A percentile compares a stretch with the other conserved stretches of the same genome.
Evolutionary conservation across 306 rosid genomes (phyloP).

Genomic region (Citrullus amarus): DNA sequence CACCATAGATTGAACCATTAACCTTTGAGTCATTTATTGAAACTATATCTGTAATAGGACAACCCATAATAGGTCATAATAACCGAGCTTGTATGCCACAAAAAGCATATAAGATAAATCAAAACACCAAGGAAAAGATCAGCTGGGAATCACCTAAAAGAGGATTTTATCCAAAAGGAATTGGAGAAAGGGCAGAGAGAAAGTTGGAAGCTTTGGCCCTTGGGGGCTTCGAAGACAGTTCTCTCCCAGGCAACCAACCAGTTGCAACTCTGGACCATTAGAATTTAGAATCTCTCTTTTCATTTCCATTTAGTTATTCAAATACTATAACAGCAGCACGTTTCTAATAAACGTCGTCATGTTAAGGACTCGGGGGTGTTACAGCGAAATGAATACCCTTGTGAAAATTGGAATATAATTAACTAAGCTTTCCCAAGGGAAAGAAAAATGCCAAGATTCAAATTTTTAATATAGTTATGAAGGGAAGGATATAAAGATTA

Average conservation of each 20-base stretch:
- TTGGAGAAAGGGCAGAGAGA: not conserved
- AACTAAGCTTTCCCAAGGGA: conserved; percentile 5
- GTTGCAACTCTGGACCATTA: not conserved
- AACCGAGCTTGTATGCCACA: not conserved
- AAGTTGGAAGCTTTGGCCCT: not conserved
- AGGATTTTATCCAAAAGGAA: conserved; percentile 8
- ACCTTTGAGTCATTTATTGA: no score
- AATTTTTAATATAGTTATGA: conserved; percentile 1
- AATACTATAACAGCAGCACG: not conserved
- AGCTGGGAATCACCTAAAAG: not conserved
- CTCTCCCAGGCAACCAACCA: not conserved
- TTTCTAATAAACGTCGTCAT: not conserved
- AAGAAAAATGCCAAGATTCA: conserved; percentile 9
- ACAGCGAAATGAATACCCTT: not conserved
- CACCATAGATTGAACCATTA: no score
- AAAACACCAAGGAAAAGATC: not conserved
- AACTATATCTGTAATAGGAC: no score
- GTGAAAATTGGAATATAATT: conserved; percentile 8
- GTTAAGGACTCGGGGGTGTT: not conserved
- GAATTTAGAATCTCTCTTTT: not conserved
- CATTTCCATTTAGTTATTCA: not conserved
- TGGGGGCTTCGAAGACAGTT: not conserved
- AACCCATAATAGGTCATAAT: no score
- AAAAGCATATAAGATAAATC: not conserved
- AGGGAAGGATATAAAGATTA: conserved; percentile 6